Percentiles rank a stretch among this genome's conserved stretches.
These are phyloP conservation scores for Aureobasidium sp. DNA, from an alignment of 2,329 filamentous ascomycete genomes.

Conservation along the genomic window DNA sequence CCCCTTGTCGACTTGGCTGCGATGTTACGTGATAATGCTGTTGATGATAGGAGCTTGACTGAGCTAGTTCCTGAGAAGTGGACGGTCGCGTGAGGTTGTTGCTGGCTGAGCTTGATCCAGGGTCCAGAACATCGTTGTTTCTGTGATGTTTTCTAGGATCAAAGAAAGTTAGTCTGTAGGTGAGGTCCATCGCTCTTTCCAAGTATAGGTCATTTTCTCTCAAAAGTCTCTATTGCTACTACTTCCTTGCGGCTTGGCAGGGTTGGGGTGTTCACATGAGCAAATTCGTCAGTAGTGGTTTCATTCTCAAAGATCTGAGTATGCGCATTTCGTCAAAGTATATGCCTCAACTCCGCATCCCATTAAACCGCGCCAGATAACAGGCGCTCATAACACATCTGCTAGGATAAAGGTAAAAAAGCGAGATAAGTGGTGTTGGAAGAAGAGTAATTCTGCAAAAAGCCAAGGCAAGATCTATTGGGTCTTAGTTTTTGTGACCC, in stretches of 20 bases:
- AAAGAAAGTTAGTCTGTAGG: too few relatives aligned
- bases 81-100: neutral
- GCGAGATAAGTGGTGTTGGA: neutral
- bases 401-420: neutral
- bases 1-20: too few relatives aligned
- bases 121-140: too few relatives aligned
- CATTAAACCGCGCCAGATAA: neutral
- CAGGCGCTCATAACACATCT: neutral
- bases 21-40: too few relatives aligned
- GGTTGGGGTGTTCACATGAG: neutral
- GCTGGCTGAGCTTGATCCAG: too few relatives aligned
- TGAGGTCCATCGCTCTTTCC: neutral
- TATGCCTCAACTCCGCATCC: neutral
- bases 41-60: neutral
- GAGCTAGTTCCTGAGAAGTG: neutral
- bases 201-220: too few relatives aligned
- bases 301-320: neutral
- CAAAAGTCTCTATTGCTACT: too few relatives aligned
- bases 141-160: too few relatives aligned
- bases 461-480: neutral
- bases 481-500: neutral
- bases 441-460: slow-evolving; percentile 4
- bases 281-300: neutral
- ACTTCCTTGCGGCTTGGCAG: too few relatives aligned
- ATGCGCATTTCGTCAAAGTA: slow-evolving; percentile 6